A percentile compares a stretch with the other conserved stretches of the same genome.
Evolutionary conservation across 164 flowering plant species (phyloP).

Genomic region (Piper betle): DNA sequence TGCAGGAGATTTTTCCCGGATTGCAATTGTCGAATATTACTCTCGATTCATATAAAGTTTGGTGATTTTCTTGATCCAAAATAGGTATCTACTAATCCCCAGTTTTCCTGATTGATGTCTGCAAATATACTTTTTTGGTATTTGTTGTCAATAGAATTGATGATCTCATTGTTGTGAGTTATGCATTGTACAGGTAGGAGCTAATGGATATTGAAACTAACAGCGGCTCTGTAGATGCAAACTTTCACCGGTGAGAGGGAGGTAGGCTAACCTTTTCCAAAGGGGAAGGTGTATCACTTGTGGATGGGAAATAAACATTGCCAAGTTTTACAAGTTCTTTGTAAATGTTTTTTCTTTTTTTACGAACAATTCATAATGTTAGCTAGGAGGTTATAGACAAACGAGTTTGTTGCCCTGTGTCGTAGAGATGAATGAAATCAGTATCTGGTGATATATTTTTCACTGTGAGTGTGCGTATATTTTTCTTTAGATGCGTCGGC

Average conservation of each 20-base stretch:
- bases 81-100: too few relatives aligned
- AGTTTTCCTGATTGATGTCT: neutral
- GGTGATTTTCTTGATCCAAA: constrained; percentile 13
- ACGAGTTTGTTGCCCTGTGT: too few relatives aligned
- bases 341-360: too few relatives aligned
- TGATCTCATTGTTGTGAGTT: neutral
- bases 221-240: neutral
- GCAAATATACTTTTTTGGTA: neutral
- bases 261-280: neutral
- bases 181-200: neutral
- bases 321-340: too few relatives aligned
- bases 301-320: too few relatives aligned
- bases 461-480: too few relatives aligned
- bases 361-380: too few relatives aligned
- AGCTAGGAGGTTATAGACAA: too few relatives aligned
- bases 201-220: neutral
- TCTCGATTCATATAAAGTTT: constrained; percentile 32
- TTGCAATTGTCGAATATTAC: constrained; percentile 42
- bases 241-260: neutral
- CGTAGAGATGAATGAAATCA: too few relatives aligned
- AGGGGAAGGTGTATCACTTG: neutral
- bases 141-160: neutral
- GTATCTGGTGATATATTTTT: too few relatives aligned
- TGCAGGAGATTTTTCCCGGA: constrained; percentile 45
- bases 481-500: too few relatives aligned